These are phyloP conservation scores for Carpinus viminea DNA, from an alignment of 306 rosid genomes.

Conservation along the genomic window DNA sequence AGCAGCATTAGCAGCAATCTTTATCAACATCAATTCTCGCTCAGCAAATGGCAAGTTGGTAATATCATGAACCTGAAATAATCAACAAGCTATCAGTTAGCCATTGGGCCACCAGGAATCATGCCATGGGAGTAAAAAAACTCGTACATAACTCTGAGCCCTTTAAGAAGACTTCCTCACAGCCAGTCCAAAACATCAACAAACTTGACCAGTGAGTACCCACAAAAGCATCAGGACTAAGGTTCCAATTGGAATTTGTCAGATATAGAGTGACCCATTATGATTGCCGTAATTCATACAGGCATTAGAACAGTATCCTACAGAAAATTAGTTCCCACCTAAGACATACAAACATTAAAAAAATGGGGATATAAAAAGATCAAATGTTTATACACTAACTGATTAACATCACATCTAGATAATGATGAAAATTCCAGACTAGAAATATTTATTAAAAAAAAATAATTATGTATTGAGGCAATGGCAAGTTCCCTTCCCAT, in stretches of 20 bases:
- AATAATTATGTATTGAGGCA: not conserved
- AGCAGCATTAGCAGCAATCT: constrained; percentile 77
- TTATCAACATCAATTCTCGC: constrained; percentile 78
- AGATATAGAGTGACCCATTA: not conserved
- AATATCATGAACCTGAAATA: constrained; percentile 65
- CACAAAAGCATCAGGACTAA: not conserved
- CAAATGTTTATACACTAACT: constrained; percentile 12
- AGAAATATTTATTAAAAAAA: constrained; percentile 8
- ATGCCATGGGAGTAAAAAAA: not conserved
- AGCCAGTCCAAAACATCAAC: not conserved
- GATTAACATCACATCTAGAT: not conserved
- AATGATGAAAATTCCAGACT: constrained; percentile 9
- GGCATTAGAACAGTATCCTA: constrained; percentile 6
- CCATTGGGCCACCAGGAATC: no score
- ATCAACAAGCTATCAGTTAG: constrained; percentile 16
- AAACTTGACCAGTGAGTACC: not conserved
- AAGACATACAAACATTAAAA: not conserved
- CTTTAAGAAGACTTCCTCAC: not conserved
- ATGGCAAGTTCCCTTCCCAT: not conserved
- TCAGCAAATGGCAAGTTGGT: constrained; percentile 85
- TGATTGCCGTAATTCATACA: not conserved
- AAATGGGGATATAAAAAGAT: not conserved
- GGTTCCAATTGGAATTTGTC: not conserved
- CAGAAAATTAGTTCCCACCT: not conserved
- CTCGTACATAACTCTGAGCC: not conserved